A percentile compares a stretch with the other conserved stretches of the same genome.
phyloP scores from a whole-genome alignment of 2,329 filamentous ascomycete species.

The Fusarium multiceps region DNA sequence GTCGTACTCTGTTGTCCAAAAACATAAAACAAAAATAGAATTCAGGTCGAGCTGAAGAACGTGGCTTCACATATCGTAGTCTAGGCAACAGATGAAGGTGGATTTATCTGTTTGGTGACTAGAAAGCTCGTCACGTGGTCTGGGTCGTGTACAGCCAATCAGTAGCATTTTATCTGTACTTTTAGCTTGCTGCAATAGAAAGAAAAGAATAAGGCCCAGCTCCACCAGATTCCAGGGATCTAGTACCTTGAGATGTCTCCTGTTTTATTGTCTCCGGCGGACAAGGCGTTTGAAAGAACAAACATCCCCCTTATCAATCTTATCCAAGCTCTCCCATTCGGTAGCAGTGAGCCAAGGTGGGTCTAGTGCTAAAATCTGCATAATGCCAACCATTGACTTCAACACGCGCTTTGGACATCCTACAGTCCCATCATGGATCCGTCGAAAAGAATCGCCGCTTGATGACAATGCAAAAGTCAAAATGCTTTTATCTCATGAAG shows the following conservation, averaged over 20 bases:
- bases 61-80: no score
- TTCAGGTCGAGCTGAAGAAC: no score
- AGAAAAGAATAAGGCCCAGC: neutral
- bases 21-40: no score
- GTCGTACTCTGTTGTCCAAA: no score
- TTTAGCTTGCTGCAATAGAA: no score
- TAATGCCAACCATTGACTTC: neutral
- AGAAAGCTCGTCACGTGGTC: no score
- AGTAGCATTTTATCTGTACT: no score
- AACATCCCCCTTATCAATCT: neutral
- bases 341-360: fast-evolving
- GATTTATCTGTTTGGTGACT: no score
- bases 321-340: neutral
- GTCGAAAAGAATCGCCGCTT: fast-evolving
- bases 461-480: neutral
- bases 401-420: neutral
- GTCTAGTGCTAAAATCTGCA: neutral
- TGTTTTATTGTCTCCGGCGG: neutral
- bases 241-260: fast-evolving
- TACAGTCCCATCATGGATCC: neutral
- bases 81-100: no score
- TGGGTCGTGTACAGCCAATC: no score
- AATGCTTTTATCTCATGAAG: neutral
- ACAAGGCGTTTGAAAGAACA: neutral
- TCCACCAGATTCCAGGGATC: fast-evolving